phyloP scores from a whole-genome alignment of 1,284 basidiomycete genomes.

The Ganoderma multipileum region DNA sequence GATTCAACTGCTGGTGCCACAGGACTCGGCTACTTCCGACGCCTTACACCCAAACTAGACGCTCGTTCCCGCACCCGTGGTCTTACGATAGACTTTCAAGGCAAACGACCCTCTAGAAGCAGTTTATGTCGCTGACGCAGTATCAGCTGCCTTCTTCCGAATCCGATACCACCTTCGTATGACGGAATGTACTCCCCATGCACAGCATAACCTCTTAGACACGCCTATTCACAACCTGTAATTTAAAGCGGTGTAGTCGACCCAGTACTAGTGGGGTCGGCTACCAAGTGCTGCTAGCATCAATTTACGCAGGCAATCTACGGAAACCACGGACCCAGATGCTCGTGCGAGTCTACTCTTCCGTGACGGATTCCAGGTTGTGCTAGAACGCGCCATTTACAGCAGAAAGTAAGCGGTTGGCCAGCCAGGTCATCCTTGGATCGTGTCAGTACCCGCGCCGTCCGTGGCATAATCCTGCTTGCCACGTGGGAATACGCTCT shows the following conservation, averaged over 20 bases:
- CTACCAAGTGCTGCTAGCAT: background rate
- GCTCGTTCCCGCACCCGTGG: background rate
- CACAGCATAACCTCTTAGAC: background rate
- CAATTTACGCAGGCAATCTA: background rate
- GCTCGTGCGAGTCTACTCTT: background rate
- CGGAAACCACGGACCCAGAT: background rate
- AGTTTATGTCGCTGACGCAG: background rate
- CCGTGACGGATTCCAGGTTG: slow-evolving; percentile 9
- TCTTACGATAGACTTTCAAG: too few species aligned
- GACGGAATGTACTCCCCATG: background rate
- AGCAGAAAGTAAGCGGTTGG: slow-evolving; percentile 2
- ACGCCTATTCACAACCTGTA: background rate
- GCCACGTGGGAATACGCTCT: slow-evolving; percentile 35
- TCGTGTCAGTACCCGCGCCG: slow-evolving; percentile 13
- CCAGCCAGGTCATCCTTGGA: background rate
- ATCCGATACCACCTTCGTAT: background rate
- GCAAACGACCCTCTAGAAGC: background rate
- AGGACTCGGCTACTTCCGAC: background rate
- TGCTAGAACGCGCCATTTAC: slow-evolving; percentile 14
- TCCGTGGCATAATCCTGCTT: slow-evolving; percentile 33
- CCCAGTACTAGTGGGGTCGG: background rate
- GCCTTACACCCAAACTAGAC: background rate
- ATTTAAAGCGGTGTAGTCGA: background rate
- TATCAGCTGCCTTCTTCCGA: background rate
- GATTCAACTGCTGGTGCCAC: slow-evolving; percentile 23